Base-by-base conservation (phyloP, 495 filamentous ascomycete genomes). In the Xeromyces bisporus region DNA sequence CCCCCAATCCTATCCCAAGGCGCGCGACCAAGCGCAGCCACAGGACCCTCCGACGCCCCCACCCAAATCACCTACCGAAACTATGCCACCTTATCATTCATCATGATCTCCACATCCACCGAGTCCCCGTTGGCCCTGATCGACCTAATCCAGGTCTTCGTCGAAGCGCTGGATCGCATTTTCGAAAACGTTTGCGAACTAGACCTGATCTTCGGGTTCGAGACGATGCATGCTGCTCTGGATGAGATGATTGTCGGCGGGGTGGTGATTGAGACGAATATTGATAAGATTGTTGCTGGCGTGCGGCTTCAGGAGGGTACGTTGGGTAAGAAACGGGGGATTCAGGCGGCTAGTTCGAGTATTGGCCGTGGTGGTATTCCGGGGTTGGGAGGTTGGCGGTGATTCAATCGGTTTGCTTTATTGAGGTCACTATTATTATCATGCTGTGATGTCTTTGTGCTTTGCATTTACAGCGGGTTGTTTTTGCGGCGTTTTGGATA, bases 121-220 rank as follows among this genome's bases (percentile, higher is more conserved):
- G 89, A 97, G 52, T 93, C 84, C 0, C 91, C 91, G 2, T 77
- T 97, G 0, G 89, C 87, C 0, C 67, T 97, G 1, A 81, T 97
- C 18, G 89, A 97, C 55, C 61, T 97, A 29, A 94, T 97, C 43
- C 89, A 96, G 53, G 89, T 96, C 15, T 96, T 93, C 40, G 89
- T 97, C 32, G 87, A 96, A 56, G 73, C 91, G 12, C 68, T 97
- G 13, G 89, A 97, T 51, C 70, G 82, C 34, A 65, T 97, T 32
- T 96, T 96, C 49, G 87, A 94, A 61, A 93, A 96, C 44, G 89
- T 97, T 15, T 97, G 89, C 63, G 89, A 97, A 56, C 60, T 97
- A 29, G 89, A 97, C 50, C 66, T 97, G 33, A 97, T 96, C 53
- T 97, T 96, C 60, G 93, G 93, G 42, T 97, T 93, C 50, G 89